Evolutionary conservation across 1,284 basidiomycete genomes (phyloP).

Genomic region (Cerioporus squamosus): DNA sequence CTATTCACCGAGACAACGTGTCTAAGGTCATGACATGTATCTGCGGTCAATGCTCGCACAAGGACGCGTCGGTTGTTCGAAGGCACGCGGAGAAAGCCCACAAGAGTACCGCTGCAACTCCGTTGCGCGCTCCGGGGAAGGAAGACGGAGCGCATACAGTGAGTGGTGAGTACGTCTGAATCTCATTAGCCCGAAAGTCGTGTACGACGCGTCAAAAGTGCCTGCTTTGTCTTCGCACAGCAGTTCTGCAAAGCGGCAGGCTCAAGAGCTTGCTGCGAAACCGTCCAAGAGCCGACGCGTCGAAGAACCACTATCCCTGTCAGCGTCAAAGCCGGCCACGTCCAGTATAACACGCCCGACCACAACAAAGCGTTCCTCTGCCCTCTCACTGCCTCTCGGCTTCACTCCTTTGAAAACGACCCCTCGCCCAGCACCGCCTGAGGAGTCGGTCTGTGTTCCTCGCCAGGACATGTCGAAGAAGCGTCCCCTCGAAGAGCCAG

Average conservation of each 20-base stretch:
- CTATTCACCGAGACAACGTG: conserved; percentile 12
- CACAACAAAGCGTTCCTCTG: not conserved
- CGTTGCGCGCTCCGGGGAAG: not conserved
- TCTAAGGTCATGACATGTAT: conserved; percentile 13
- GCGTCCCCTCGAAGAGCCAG: not conserved
- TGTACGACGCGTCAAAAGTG: not conserved
- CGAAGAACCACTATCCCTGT: not conserved
- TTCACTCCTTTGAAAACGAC: too few species aligned
- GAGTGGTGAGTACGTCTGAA: not conserved
- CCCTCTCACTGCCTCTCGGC: too few species aligned
- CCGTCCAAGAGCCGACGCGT: not conserved
- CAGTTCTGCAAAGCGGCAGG: not conserved
- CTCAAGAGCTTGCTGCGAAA: not conserved
- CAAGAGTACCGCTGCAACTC: not conserved
- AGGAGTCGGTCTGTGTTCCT: too few species aligned
- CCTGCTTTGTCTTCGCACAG: not conserved
- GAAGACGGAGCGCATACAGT: not conserved
- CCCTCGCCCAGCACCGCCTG: too few species aligned
- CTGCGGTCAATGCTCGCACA: conserved; percentile 10
- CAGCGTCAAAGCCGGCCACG: not conserved
- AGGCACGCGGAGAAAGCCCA: conserved; percentile 9
- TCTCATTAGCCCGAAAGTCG: not conserved
- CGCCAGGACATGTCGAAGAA: not conserved
- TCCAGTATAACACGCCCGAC: too few species aligned
- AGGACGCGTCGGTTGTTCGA: conserved; percentile 8